Evolutionary conservation across 164 flowering plant genomes (phyloP).

Genomic region (Vitis rupestris): DNA sequence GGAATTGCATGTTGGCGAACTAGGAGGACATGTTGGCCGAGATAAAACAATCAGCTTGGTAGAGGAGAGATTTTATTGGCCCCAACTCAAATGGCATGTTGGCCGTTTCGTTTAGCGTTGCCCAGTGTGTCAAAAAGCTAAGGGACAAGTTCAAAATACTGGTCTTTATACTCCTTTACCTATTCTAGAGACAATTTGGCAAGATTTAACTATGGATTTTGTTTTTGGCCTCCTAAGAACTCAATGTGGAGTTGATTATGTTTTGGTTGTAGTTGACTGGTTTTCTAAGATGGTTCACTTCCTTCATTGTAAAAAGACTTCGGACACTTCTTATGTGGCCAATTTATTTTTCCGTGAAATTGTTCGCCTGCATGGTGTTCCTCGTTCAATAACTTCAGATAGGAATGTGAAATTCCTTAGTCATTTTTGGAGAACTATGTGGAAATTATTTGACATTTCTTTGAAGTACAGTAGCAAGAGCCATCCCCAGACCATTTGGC

Average conservation of each 20-base stretch:
- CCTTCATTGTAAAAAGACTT: neutral
- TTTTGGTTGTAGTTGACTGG: slow-evolving; percentile 6
- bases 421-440: neutral
- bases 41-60: neutral
- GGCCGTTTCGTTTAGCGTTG: neutral
- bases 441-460: neutral
- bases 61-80: neutral
- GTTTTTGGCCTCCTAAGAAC: neutral
- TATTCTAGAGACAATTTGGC: neutral
- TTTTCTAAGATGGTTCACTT: slow-evolving; percentile 4
- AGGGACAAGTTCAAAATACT: neutral
- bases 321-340: neutral
- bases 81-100: neutral
- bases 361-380: too few relatives aligned
- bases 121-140: neutral
- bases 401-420: too few relatives aligned
- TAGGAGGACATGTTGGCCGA: neutral
- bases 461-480: neutral
- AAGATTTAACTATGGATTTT: slow-evolving; percentile 4
- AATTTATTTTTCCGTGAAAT: too few relatives aligned
- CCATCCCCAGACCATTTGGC: neutral
- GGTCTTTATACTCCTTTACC: neutral
- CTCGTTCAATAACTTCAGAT: too few relatives aligned
- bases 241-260: neutral
- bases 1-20: neutral